Percentiles rank a stretch among this genome's conserved stretches.
phyloP scores from a whole-genome alignment of 306 rosid genomes.

The Lithocarpus polystachyus region DNA sequence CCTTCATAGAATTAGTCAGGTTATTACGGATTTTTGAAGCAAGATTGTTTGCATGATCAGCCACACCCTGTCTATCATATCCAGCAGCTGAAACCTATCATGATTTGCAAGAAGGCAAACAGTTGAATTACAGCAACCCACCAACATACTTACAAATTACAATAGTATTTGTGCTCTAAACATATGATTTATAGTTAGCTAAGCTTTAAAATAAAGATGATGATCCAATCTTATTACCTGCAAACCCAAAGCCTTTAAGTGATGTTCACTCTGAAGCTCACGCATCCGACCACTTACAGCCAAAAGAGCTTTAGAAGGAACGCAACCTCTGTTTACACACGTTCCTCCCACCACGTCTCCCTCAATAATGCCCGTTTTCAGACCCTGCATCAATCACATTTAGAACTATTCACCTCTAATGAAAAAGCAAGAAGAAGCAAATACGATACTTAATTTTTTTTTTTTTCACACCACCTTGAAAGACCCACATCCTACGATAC shows the following conservation, averaged over 20 bases:
- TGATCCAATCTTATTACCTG: constrained; percentile 49
- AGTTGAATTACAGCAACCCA: neutral
- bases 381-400: constrained; percentile 57
- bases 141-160: neutral
- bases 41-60: constrained; percentile 97
- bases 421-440: neutral
- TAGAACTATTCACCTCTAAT: neutral
- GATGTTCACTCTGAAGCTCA: constrained; percentile 84
- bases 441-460: no score
- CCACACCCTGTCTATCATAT: constrained; percentile 96
- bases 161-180: neutral
- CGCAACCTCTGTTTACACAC: constrained; percentile 96
- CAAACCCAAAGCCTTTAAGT: constrained; percentile 84
- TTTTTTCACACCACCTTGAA: neutral
- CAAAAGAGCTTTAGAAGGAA: constrained; percentile 97
- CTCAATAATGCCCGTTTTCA: constrained; percentile 90
- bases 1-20: constrained; percentile 87
- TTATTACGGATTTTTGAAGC: constrained; percentile 85
- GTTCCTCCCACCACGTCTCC: constrained; percentile 98
- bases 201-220: neutral
- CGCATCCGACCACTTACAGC: constrained; percentile 99
- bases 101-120: constrained; percentile 14
- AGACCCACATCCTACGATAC: neutral
- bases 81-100: constrained; percentile 76
- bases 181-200: neutral